A percentile compares a stretch with the other conserved stretches of the same genome.
These are phyloP conservation scores for Penicillium ochrochloron DNA, from an alignment of 495 filamentous ascomycete genomes.

Conservation along the genomic window DNA sequence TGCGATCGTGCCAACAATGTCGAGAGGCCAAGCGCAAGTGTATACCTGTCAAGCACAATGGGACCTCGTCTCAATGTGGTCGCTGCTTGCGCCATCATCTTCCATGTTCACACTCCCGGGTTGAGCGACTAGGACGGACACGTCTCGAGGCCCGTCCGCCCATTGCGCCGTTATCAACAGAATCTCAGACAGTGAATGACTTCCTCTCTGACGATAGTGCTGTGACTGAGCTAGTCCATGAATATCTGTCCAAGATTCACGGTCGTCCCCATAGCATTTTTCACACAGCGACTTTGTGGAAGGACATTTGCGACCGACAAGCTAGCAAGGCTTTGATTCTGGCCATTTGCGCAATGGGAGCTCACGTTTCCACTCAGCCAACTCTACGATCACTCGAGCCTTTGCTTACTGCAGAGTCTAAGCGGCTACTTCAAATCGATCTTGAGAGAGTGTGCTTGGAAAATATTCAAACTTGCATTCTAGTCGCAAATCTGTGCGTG, in stretches of 20 bases:
- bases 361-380: neutral
- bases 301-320: neutral
- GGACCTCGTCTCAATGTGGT: neutral
- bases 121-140: neutral
- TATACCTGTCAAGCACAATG: neutral
- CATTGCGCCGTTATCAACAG: neutral
- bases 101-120: neutral
- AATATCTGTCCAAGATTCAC: neutral
- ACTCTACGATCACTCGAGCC: neutral
- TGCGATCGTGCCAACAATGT: neutral
- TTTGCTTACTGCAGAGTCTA: neutral
- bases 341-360: neutral
- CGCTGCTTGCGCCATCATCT: neutral
- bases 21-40: neutral
- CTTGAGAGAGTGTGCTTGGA: neutral
- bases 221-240: neutral
- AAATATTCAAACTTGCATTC: neutral
- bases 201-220: neutral
- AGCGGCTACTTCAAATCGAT: neutral
- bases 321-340: neutral
- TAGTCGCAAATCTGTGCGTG: neutral
- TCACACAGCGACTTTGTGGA: neutral
- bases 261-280: neutral
- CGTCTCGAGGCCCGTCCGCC: neutral
- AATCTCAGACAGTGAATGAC: neutral